phyloP scores from a whole-genome alignment of 805 yeast genomes.

The Candida maesae region DNA sequence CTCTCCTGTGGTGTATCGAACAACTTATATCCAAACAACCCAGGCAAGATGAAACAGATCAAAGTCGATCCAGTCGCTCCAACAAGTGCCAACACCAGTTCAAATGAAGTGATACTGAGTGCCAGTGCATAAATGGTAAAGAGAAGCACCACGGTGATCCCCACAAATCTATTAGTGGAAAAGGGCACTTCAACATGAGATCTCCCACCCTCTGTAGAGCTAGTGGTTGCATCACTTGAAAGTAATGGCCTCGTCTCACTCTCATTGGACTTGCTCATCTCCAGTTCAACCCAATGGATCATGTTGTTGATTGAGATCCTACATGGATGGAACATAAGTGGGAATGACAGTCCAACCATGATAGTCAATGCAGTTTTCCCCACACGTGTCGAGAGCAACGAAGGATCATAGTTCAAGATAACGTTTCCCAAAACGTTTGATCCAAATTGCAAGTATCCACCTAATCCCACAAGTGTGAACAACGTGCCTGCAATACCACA shows the following conservation, averaged over 20 bases:
- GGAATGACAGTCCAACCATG: slow-evolving; percentile 75
- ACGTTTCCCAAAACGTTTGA: slow-evolving; percentile 60
- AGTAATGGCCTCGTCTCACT: slow-evolving; percentile 16
- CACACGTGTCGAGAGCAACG: slow-evolving; percentile 41
- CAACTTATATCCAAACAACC: slow-evolving; percentile 62
- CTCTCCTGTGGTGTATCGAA: slow-evolving; percentile 34
- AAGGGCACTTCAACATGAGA: slow-evolving; percentile 39
- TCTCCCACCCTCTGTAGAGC: slow-evolving; percentile 20
- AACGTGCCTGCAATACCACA: slow-evolving; percentile 50
- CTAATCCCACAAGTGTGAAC: slow-evolving; percentile 60
- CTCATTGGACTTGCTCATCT: slow-evolving; percentile 1
- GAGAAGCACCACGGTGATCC: slow-evolving; percentile 46
- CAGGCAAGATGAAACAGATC: slow-evolving; percentile 75
- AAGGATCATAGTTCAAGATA: slow-evolving; percentile 59
- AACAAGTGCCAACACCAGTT: slow-evolving; percentile 64
- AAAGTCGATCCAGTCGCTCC: slow-evolving; percentile 85
- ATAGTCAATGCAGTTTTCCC: slow-evolving; percentile 63
- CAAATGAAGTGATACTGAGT: slow-evolving; percentile 56
- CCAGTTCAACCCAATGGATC: slow-evolving; percentile 39
- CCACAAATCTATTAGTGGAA: slow-evolving; percentile 41
- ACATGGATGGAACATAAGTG: slow-evolving; percentile 79
- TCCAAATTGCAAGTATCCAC: slow-evolving; percentile 78
- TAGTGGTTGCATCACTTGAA: slow-evolving; percentile 13
- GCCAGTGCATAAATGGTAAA: slow-evolving; percentile 52
- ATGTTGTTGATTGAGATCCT: slow-evolving; percentile 71